Evolutionary conservation across 257 asterid species (phyloP).

Genomic region (Avicennia marina): DNA sequence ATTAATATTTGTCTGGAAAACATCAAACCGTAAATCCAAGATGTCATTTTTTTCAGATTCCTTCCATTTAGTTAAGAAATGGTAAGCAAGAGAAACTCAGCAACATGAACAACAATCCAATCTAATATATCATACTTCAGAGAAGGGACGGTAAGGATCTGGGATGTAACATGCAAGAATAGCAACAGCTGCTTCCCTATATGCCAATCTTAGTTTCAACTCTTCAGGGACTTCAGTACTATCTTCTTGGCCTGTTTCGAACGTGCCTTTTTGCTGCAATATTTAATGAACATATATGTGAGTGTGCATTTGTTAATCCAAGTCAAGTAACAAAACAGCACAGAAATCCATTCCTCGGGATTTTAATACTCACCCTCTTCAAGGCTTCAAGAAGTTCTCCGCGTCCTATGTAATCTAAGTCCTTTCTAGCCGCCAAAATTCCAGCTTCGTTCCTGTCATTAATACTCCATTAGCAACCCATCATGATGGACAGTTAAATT

Average conservation of each 20-base stretch:
- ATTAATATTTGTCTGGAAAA: slow-evolving; percentile 78
- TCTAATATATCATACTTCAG: slow-evolving; percentile 42
- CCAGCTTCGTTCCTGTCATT: slow-evolving; percentile 97
- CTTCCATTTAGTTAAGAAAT: background rate
- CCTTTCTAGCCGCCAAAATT: slow-evolving; percentile 91
- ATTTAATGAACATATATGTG: slow-evolving; percentile 20
- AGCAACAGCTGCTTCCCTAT: slow-evolving; percentile 97
- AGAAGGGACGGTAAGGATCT: slow-evolving; percentile 70
- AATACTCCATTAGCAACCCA: slow-evolving; percentile 27
- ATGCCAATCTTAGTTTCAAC: slow-evolving; percentile 87
- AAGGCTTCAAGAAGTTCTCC: slow-evolving; percentile 96
- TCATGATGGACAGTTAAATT: slow-evolving; percentile 13
- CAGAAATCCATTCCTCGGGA: slow-evolving; percentile 20
- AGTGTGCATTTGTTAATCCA: slow-evolving; percentile 11
- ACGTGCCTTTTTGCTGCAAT: slow-evolving; percentile 95
- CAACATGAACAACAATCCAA: slow-evolving; percentile 3
- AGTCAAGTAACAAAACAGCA: slow-evolving; percentile 10
- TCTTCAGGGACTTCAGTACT: slow-evolving; percentile 89
- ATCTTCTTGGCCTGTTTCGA: slow-evolving; percentile 99
- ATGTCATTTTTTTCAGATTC: background rate
- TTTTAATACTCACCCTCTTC: slow-evolving; percentile 60
- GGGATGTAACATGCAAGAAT: slow-evolving; percentile 89
- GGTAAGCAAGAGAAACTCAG: slow-evolving; percentile 6
- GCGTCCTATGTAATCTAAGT: slow-evolving; percentile 81
- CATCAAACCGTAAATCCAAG: slow-evolving; percentile 13